Conservation (phyloP, 768 basidiomycete species). For the Hysterangium stoloniferum region DNA sequence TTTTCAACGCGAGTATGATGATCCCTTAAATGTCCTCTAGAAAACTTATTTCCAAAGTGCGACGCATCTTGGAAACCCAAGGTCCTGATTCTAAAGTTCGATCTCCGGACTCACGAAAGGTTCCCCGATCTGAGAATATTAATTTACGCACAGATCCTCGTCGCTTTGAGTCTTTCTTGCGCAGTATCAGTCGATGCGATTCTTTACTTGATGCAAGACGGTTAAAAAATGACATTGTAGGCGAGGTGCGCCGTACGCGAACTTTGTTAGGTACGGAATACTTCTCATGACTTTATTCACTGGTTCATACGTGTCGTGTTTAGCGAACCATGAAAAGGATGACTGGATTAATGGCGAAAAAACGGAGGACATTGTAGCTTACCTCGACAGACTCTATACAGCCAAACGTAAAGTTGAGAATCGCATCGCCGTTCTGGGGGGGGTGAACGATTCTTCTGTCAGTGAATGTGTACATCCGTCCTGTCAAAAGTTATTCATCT, state of each 20-base stretch:
- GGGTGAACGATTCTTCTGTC: constrained; percentile 58
- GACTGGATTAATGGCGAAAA: constrained; percentile 84
- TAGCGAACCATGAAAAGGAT: constrained; percentile 80
- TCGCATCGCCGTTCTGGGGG: constrained; percentile 74
- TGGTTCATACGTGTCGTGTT: background rate
- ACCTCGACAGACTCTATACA: constrained; percentile 79
- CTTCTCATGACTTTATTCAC: background rate
- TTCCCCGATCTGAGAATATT: constrained; percentile 56
- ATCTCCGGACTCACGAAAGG: constrained; percentile 25
- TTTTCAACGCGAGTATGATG: background rate
- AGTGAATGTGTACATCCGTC: constrained; percentile 15
- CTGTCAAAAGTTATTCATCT: background rate
- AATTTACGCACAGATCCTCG: constrained; percentile 73
- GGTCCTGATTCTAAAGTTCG: constrained; percentile 43
- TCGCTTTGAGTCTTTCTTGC: constrained; percentile 87
- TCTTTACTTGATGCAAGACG: constrained; percentile 85
- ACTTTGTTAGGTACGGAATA: constrained; percentile 51
- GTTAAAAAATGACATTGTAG: constrained; percentile 84
- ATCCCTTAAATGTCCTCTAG: constrained; percentile 27
- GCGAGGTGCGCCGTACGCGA: constrained; percentile 83
- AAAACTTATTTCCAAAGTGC: constrained; percentile 81
- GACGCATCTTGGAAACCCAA: constrained; percentile 76
- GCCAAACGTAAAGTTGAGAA: constrained; percentile 85
- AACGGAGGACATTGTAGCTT: constrained; percentile 79
- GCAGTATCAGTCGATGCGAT: constrained; percentile 73